Conservation (phyloP, 2,329 filamentous ascomycete species). For the Venturia aucupariae region DNA sequence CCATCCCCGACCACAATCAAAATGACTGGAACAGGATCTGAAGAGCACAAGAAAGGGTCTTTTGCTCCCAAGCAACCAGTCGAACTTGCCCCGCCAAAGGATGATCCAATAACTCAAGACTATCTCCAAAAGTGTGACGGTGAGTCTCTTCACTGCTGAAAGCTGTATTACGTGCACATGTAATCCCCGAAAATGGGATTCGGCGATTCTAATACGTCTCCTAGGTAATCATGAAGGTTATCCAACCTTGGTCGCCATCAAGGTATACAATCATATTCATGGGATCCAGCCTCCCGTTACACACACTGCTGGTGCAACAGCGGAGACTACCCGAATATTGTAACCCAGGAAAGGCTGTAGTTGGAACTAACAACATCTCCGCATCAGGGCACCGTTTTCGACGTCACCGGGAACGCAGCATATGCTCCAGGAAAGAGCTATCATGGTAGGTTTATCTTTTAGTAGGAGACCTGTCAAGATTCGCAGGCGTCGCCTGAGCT, state of each 20-base stretch:
- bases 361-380: not conserved
- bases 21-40: slow-evolving; percentile 16
- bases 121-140: slow-evolving; percentile 76
- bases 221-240: slow-evolving; percentile 54
- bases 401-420: slow-evolving; percentile 80
- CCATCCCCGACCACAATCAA: not conserved
- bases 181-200: not conserved
- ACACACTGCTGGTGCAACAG: not conserved
- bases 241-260: slow-evolving; percentile 53
- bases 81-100: slow-evolving; percentile 71
- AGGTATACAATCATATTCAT: slow-evolving; percentile 28
- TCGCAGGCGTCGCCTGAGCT: not conserved
- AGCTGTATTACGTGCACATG: slow-evolving; percentile 1
- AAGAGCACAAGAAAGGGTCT: slow-evolving; percentile 29
- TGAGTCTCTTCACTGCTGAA: slow-evolving; percentile 36
- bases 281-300: not conserved
- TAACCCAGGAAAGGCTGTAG: no score
- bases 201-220: not conserved
- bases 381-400: slow-evolving; percentile 76
- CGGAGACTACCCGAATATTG: not conserved
- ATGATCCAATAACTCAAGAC: slow-evolving; percentile 73
- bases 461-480: not conserved
- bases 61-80: slow-evolving; percentile 75
- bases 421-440: slow-evolving; percentile 80
- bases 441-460: slow-evolving; percentile 49